Evolutionary conservation across 331 rosid species (phyloP), one percentile per base, ranked within the genome.

Genomic region (Saraca asoca): DNA sequence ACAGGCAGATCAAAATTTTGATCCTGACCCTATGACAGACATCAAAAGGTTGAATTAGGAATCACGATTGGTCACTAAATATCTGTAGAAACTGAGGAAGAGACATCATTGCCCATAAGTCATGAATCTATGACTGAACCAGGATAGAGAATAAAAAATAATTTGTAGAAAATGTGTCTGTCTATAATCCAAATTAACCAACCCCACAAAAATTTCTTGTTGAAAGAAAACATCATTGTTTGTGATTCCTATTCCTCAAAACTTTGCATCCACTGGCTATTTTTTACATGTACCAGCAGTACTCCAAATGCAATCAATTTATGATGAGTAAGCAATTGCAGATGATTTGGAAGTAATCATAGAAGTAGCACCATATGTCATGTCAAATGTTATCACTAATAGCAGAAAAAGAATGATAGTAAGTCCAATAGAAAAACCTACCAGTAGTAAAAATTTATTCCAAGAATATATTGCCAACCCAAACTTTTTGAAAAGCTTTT

Each of bases 391-490:
- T 56, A 50, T 41, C 50, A 41, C 9, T 58, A 38, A 41, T 48
- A 39, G 61, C 19, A 18, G 19, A 34, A 72, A 34, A 42, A 76
- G 61, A 45, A 52, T 62, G 71, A 48, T 37, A 34, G 41, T 39
- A 44, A 31, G 57, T 51, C 51, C 68, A 62, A 74, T 51, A 39
- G 45, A 72, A 78, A 35, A 77, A 69, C 97, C 64, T 53, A 94
- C 97, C 91, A 88, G 55, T 75, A 78, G 78, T 81, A 85, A 78
- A 81, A 88, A 86, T 64, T 88, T 95, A 60, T 70, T 80, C 99
- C 99, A 94, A 2, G 97, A 83, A 81, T 86, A 83, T 80, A 94
- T 64, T 45, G 63, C 53, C 78, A 84, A 46, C 37, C 84, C 97
- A 77, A 61, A 79, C 73, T 71, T 74, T 66, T 83, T 84, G 74